Percentiles rank a stretch among this genome's conserved stretches.
Evolutionary conservation across 129 eudicot genomes (phyloP).

Genomic region (Rutidosis leptorrhynchoides): DNA sequence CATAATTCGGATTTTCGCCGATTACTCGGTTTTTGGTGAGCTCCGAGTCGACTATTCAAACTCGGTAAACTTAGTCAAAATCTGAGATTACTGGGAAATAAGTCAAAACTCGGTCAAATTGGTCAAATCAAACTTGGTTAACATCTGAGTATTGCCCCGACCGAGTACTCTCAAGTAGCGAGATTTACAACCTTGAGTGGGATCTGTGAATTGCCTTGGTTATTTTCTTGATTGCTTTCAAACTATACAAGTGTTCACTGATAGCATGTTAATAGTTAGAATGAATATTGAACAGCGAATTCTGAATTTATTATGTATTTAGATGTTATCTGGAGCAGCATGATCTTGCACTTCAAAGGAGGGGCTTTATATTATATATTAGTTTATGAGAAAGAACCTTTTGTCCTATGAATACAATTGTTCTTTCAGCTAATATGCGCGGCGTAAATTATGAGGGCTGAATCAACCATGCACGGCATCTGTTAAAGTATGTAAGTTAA

Average conservation of each 20-base stretch:
- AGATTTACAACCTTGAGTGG: no score
- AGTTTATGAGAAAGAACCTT: neutral
- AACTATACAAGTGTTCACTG: neutral
- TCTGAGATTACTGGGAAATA: no score
- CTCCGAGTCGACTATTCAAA: no score
- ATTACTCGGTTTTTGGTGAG: no score
- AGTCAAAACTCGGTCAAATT: no score
- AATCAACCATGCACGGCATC: slow-evolving; percentile 44
- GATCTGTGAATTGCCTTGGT: neutral
- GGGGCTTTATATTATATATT: neutral
- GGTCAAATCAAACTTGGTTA: no score
- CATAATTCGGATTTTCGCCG: no score
- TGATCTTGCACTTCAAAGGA: neutral
- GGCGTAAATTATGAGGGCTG: neutral
- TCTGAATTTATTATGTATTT: neutral
- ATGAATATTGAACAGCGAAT: neutral
- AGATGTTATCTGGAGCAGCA: neutral
- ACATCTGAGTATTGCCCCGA: no score
- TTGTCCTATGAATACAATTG: neutral
- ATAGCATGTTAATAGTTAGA: neutral
- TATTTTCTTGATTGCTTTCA: neutral
- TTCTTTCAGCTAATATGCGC: neutral
- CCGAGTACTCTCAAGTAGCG: no score
- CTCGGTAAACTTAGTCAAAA: no score
- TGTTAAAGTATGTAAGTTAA: slow-evolving; percentile 37